Base-by-base conservation (phyloP, 805 yeast genomes). In the Debaryomyces castellii region DNA sequence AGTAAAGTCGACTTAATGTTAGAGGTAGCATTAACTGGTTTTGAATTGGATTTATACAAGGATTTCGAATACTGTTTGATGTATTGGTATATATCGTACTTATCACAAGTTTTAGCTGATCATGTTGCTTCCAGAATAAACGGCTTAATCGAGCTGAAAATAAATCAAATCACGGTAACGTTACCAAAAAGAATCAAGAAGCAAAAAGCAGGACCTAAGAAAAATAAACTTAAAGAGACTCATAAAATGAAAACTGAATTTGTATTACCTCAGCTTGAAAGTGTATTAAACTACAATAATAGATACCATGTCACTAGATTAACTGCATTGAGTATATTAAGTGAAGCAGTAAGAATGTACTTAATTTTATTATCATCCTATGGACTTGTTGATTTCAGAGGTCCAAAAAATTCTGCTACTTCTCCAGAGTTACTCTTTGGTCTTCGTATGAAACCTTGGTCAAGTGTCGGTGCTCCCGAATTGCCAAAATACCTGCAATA, bases 401-500 rank as follows among this genome's bases (percentile, higher is more conserved):
- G 74, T 57, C 46, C 68, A 50, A 47, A 51, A 51, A 49, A 59
- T 59, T 45, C 52, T 49, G 41, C 55, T 10, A 54, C 64, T 5
- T 44, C 52, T 10, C 48, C 54, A 28, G 66, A 67, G 41, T 46
- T 48, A 34, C 48, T 67, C 17, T 69, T 52, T 43, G 51, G 59
- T 9, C 66, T 89, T 39, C 78, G 96, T 52, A 76, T 89, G 78
- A 89, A 89, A 60, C 82, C 94, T 3, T 88, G 86, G 68, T 78
- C 85, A 18, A 78, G 89, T 0, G 85, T 90, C 17, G 96, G 95
- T 0, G 81, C 82, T 9, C 97, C 97, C 1, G 76, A 73, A 23
- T 55, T 80, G 35, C 90, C 92, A 2, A 58, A 71, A 0, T 83
- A 65, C 52, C 63, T 56, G 11, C 74, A 74, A 25, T 74, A 66